Conservation (phyloP, 257 asterid species). For the Scutellaria baicalensis region DNA sequence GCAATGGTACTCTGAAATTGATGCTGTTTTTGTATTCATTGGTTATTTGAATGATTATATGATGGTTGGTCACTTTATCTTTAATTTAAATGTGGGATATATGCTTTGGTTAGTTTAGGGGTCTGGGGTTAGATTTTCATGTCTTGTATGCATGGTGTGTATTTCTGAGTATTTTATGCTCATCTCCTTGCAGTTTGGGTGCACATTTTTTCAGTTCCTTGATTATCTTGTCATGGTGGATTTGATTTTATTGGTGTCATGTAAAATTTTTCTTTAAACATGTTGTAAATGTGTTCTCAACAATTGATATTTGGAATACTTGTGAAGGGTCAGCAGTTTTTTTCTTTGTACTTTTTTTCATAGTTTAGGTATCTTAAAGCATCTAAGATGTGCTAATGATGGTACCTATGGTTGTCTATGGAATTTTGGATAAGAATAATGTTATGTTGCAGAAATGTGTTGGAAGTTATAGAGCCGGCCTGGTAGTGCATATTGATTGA, state of each 20-base stretch:
- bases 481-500: background rate
- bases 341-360: background rate
- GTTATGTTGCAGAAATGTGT: background rate
- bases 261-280: background rate
- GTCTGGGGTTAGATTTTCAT: background rate
- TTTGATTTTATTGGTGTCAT: background rate
- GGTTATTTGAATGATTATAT: background rate
- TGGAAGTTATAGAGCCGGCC: background rate
- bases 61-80: background rate
- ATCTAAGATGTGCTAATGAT: background rate
- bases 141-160: background rate
- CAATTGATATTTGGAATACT: background rate
- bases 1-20: background rate
- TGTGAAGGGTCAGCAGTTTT: background rate
- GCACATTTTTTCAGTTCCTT: background rate
- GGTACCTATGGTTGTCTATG: background rate
- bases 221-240: background rate
- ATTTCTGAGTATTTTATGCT: background rate
- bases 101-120: no score
- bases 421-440: background rate
- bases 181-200: background rate
- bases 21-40: background rate
- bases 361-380: background rate
- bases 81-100: background rate
- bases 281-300: background rate